A percentile compares a stretch with the other conserved stretches of the same genome.
These are phyloP conservation scores for Euphrasia confusa DNA, from an alignment of 257 asterid genomes.

Conservation along the genomic window DNA sequence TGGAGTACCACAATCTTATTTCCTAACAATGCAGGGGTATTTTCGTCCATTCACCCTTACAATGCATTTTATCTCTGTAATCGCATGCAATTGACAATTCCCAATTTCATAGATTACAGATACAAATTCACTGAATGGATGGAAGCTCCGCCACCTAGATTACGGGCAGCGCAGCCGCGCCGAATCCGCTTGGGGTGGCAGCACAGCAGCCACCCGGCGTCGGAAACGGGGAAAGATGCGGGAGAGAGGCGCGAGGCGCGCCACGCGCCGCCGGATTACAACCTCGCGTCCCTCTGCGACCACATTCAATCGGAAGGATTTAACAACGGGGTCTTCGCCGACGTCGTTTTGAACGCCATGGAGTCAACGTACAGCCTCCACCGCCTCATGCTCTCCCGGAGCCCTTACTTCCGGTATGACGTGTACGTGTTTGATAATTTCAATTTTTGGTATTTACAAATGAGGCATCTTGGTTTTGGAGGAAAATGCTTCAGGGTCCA, in stretches of 20 bases:
- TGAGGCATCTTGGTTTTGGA: slow-evolving; percentile 27
- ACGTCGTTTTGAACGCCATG: slow-evolving; percentile 79
- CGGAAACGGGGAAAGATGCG: slow-evolving; percentile 25
- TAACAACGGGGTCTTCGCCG: slow-evolving; percentile 77
- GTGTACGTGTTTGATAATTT: neutral
- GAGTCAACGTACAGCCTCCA: slow-evolving; percentile 83
- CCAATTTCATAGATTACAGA: no score
- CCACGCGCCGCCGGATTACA: slow-evolving; percentile 54
- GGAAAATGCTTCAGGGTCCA: slow-evolving; percentile 98
- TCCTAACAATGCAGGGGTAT: no score
- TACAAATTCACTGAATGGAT: no score
- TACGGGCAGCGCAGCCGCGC: no score
- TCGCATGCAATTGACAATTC: no score
- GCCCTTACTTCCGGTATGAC: slow-evolving; percentile 78
- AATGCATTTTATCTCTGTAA: no score
- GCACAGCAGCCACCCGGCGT: neutral
- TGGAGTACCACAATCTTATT: no score
- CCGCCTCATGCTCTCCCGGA: slow-evolving; percentile 89
- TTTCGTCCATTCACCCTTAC: no score
- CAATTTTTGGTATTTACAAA: no score
- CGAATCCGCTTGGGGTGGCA: no score
- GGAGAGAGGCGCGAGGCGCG: slow-evolving; percentile 49
- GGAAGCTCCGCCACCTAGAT: no score
- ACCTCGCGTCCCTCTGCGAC: slow-evolving; percentile 85
- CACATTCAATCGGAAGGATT: slow-evolving; percentile 92